Evolutionary conservation across 208 protist species (phyloP), one percentile per base, ranked within the genome.

Genomic region (Naegleria lovaniensis): DNA sequence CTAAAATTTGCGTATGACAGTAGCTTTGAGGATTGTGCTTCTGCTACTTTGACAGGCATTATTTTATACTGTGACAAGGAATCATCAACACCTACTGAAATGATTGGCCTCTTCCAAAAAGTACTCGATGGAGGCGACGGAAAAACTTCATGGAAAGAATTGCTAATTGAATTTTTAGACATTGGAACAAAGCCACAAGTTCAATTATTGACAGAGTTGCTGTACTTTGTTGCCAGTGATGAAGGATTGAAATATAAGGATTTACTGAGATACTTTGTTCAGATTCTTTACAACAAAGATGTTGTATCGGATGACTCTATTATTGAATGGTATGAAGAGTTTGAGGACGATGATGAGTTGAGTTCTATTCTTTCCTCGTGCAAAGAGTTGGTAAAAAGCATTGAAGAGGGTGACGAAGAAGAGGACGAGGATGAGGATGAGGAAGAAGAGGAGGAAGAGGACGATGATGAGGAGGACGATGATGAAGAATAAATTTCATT

Each of bases 1-100:
- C 29, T 91, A 11, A 94, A 93, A 59, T 94, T 92, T 91, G 91
- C 92, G 5, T 93, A 93, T 58, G 84, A 93, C 67, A 84, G 25
- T n/a, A 85, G 67, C 58, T 90, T 88, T 43, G 25, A 79, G 11
- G 92, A 94, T 85, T 93, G 90, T 91, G 16, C 40, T 16, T 38
- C 52, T 9, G 67, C 67, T 19, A 13, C 89, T 6, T 48, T 94
- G 11, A 48, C 33, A 22, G 90, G 19, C 0, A 15, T 94, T 9
- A 41, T 94, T 0, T 33, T 87, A 41, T 39, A 58, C 43, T 83
- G 88, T 83, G 76, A 40, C 9, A 15, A 39, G 36, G 48, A 33
- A 5, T 58, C 6, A 83, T 39, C 33, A 25, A 51, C n/a, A 9
- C 0, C 3, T 15, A 41, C 15, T 52, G 83, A 51, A 51, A 16